Evolutionary conservation across 2,329 filamentous ascomycete species (phyloP), one percentile per base, ranked within the genome.

Genomic region (Fusarium burgessii): DNA sequence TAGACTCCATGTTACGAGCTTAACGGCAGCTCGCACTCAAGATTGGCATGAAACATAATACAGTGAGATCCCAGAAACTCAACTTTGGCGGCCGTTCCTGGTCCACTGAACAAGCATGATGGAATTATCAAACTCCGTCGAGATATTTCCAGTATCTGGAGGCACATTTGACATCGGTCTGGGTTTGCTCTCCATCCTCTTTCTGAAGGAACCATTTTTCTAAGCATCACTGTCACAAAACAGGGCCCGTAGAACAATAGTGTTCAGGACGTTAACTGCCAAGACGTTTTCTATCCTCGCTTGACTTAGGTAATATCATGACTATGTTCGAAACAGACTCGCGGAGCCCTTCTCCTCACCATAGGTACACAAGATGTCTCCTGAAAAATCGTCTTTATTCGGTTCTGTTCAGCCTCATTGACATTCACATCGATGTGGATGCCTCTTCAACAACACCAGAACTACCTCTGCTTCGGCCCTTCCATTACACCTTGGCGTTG

Each of bases 191-290:
- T 55, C 42, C 38, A 40, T 58, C n/a, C 46, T 35, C 50, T 42
- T 55, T 60, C 50, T 42, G 40, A 70, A 59, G 49, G 27, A 56
- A 65, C 58, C 40, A 46, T 58, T 55, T 70, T 50, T 66, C 56
- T 65, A 56, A 23, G 27, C 27, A 58, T 68, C 50, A 23, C 33
- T 20, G 46, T 35, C 15, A 49, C n/a, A 49, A 8, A 20, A 38
- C 42, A 58, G n/a, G 35, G 25, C 51, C 51, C 32, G 23, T 27
- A 32, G 27, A 54, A 32, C 36, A 27, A 23, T 20, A 49, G 29
- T 35, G 50, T 35, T 52, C 36, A 46, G 17, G 25, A 36, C 51
- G 17, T 51, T 27, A 54, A 70, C 52, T 66, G 43, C 61, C 60
- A 51, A 72, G 40, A 38, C 29, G 45, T 66, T 62, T 35, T 50